Evolutionary conservation across 805 yeast genomes (phyloP), one percentile per base, ranked within the genome.

Genomic region (Candida dajiaensis): DNA sequence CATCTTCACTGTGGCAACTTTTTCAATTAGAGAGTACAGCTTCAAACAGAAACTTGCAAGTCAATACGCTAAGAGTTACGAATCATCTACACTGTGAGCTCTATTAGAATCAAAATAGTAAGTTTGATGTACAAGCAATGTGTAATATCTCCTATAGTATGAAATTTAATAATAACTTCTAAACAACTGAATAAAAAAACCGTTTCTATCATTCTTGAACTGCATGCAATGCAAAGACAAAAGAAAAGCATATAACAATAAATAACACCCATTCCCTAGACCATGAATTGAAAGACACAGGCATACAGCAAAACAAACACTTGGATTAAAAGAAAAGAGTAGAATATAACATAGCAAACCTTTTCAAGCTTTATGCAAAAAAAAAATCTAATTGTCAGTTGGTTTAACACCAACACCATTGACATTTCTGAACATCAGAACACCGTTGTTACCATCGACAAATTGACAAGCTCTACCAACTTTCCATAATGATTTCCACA

Each of bases 401-500:
- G 74, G 70, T 44, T 61, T 59, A 40, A 60, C 58, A 58, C 77
- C 77, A 45, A 67, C 55, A 43, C 63, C 62, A 53, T 80, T 80
- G 51, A 69, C 66, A 60, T 80, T 80, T 76, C 86, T 79, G 61
- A 68, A 80, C 86, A 80, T 80, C 65, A 69, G 64, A 52, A 85
- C 80, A 50, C 88, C 88, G 6, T 73, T 70, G 41, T 76, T 75
- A 56, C 84, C 87, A 50, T 81, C 88, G 46, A 84, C 86, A 54
- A 76, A 84, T 66, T 82, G 87, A 66, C 90, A 84, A 49, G 73
- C 52, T 66, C 90, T 77, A 43, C 74, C 67, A 52, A 72, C 68
- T 51, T 75, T 73, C 85, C 85, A 79, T 51, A 79, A 65, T 22
- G 77, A 64, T 22, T 58, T 52, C 78, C 80, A 78, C 83, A 79